Evolutionary conservation across 768 basidiomycete species (phyloP).

Genomic region (Leccinum ochraceum): DNA sequence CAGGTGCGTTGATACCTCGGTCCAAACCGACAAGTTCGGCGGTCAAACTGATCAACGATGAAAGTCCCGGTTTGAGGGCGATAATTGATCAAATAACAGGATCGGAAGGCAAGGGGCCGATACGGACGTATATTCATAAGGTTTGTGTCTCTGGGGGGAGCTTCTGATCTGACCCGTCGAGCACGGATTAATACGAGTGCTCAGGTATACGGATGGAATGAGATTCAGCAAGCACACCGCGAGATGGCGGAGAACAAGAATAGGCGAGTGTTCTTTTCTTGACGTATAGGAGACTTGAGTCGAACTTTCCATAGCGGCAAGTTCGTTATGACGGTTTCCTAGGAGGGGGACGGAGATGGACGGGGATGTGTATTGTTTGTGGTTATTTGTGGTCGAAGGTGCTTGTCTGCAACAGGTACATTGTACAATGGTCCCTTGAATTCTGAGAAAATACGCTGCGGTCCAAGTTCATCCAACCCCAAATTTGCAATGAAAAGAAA

Average conservation of each 20-base stretch:
- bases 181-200: constrained; percentile 9
- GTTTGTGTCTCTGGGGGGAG: constrained; percentile 37
- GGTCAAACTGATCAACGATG: background rate
- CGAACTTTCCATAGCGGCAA: constrained; percentile 30
- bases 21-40: background rate
- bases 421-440: background rate
- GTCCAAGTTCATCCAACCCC: constrained; percentile 4
- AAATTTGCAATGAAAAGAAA: constrained; percentile 9
- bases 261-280: constrained; percentile 31
- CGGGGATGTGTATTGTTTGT: constrained; percentile 7
- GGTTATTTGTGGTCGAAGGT: constrained; percentile 5
- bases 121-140: constrained; percentile 80
- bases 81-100: constrained; percentile 62
- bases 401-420: background rate
- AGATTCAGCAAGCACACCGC: constrained; percentile 76
- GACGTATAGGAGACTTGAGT: background rate
- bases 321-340: constrained; percentile 31
- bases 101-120: constrained; percentile 52
- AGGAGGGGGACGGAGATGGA: constrained; percentile 8
- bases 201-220: constrained; percentile 78
- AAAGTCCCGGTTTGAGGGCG: constrained; percentile 51
- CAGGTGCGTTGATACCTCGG: constrained; percentile 45
- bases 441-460: background rate
- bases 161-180: constrained; percentile 16
- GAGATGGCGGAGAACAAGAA: constrained; percentile 83